Evolutionary conservation across 1,284 basidiomycete genomes (phyloP).

Genomic region (Trametes versicolor): DNA sequence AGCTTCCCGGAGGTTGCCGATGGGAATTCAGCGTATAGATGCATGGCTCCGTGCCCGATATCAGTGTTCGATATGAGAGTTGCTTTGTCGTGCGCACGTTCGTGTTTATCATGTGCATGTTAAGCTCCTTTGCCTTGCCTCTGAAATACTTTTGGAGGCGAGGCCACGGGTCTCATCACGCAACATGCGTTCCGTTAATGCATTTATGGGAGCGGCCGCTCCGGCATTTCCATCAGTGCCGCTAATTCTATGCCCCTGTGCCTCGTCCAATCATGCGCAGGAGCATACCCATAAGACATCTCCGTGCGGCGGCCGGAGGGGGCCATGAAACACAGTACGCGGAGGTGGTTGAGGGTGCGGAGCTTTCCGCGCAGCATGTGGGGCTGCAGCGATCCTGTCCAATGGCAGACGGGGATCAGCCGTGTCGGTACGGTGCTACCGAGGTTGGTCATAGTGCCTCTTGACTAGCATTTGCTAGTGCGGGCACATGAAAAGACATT

Average conservation of each 20-base stretch:
- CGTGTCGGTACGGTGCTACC: slow-evolving; percentile 1
- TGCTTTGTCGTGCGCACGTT: too few relatives aligned
- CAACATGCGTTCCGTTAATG: too few relatives aligned
- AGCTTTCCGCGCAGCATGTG: not conserved
- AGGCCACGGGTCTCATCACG: too few relatives aligned
- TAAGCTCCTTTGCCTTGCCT: too few relatives aligned
- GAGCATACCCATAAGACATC: too few relatives aligned
- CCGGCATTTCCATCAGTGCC: not conserved
- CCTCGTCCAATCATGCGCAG: not conserved
- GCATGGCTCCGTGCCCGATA: too few relatives aligned
- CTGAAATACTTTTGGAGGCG: too few relatives aligned
- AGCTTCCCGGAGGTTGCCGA: too few relatives aligned
- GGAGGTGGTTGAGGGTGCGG: not conserved
- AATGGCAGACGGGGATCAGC: not conserved
- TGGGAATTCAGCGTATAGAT: too few relatives aligned
- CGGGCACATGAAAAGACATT: not conserved
- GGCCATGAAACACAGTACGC: not conserved
- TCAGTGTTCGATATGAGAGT: too few relatives aligned
- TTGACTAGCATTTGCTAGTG: not conserved
- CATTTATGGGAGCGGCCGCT: not conserved
- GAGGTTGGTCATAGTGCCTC: slow-evolving; percentile 7
- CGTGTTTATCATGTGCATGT: too few relatives aligned
- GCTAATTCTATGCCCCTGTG: not conserved
- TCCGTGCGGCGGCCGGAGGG: not conserved
- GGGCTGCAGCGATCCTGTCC: not conserved